These are phyloP conservation scores for Polygonum aviculare DNA, from an alignment of 148 eudicot species.

Conservation along the genomic window DNA sequence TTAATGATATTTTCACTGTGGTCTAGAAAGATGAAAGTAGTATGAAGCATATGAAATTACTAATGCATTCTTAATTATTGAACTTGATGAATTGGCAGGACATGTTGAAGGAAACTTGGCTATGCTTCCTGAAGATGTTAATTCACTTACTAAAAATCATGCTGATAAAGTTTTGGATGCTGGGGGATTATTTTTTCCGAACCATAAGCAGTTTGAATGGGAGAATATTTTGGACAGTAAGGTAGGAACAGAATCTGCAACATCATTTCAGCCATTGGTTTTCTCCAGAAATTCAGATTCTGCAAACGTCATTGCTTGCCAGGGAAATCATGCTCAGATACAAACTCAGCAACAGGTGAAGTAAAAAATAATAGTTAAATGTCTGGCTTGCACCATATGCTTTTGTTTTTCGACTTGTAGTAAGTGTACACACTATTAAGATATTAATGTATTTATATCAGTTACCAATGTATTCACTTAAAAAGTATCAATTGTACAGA, in stretches of 20 bases:
- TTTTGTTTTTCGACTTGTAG: background rate
- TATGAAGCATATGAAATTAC: background rate
- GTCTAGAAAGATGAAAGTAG: background rate
- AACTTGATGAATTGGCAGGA: constrained; percentile 23
- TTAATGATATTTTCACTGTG: background rate
- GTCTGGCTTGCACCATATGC: background rate
- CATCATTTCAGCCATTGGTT: constrained; percentile 24
- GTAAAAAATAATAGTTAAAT: background rate
- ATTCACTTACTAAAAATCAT: background rate
- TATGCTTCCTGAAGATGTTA: constrained; percentile 17
- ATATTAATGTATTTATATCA: background rate
- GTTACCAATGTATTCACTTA: background rate
- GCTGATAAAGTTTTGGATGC: constrained; percentile 21
- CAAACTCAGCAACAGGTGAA: constrained; percentile 5
- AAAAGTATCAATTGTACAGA: background rate
- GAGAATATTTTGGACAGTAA: constrained; percentile 27
- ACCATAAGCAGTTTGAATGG: constrained; percentile 34
- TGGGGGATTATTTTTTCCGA: constrained; percentile 23
- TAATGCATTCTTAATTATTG: background rate
- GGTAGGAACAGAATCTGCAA: constrained; percentile 24
- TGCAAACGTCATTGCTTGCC: constrained; percentile 19
- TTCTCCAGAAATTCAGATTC: constrained; percentile 19
- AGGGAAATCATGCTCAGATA: constrained; percentile 21
- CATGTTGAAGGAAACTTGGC: constrained; percentile 33
- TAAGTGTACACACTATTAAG: background rate